phyloP scores from a whole-genome alignment of 2,329 filamentous ascomycete genomes.

The Bretziella fagacearum region DNA sequence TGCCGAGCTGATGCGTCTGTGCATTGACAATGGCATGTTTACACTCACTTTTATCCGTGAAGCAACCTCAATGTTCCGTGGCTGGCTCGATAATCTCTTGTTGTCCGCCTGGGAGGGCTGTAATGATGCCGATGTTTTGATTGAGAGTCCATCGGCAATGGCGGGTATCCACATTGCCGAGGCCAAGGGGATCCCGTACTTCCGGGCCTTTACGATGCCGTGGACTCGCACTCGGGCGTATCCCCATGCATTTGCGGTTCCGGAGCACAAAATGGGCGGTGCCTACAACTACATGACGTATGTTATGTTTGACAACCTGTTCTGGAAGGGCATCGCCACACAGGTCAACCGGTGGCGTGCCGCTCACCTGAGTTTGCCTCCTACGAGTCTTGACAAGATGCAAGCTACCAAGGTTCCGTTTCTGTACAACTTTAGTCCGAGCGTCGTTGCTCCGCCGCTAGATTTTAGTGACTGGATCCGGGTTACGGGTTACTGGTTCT shows the following conservation, averaged over 20 bases:
- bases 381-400: constrained; percentile 75
- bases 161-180: constrained; percentile 95
- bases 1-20: constrained; percentile 84
- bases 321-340: constrained; percentile 83
- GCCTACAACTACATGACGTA: constrained; percentile 93
- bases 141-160: constrained; percentile 94
- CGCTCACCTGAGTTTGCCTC: constrained; percentile 57
- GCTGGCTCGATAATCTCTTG: constrained; percentile 86
- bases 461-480: constrained; percentile 97
- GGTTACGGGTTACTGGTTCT: constrained; percentile 95
- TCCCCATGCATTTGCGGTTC: constrained; percentile 87
- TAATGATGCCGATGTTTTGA: constrained; percentile 72
- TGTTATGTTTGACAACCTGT: constrained; percentile 88
- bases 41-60: constrained; percentile 81
- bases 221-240: constrained; percentile 95
- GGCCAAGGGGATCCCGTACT: constrained; percentile 82
- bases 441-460: constrained; percentile 80
- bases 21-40: constrained; percentile 94
- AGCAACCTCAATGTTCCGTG: constrained; percentile 71
- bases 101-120: constrained; percentile 69
- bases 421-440: constrained; percentile 90
- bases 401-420: constrained; percentile 97
- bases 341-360: constrained; percentile 91
- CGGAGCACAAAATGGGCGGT: constrained; percentile 85
- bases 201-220: constrained; percentile 95